Percentiles rank a stretch among this genome's conserved stretches.
Conservation (phyloP, 2,329 filamentous ascomycete genomes). For the Venturia carpophila region DNA sequence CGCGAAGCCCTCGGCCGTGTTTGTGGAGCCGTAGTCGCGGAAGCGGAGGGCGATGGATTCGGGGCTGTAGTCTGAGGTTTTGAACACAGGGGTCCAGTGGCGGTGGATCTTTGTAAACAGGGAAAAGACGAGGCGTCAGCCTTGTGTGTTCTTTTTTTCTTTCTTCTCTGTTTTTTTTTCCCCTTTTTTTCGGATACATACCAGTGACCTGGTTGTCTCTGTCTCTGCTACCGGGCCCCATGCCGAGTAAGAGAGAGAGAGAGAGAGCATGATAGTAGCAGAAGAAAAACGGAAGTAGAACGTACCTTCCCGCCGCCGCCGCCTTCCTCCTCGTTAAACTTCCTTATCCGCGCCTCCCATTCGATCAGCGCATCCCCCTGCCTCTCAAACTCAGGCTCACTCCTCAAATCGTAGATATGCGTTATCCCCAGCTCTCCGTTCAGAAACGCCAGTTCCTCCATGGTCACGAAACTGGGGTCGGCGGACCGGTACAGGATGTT, state of each 20-base stretch:
- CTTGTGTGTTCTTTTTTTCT: too few relatives aligned
- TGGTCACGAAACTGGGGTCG: slow-evolving; percentile 8
- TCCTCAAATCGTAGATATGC: slow-evolving; percentile 60
- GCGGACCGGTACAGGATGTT: slow-evolving; percentile 11
- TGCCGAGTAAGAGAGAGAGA: too few relatives aligned
- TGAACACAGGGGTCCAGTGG: slow-evolving; percentile 56
- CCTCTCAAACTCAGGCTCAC: slow-evolving; percentile 17
- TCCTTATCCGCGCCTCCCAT: slow-evolving; percentile 22
- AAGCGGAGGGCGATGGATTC: slow-evolving; percentile 56
- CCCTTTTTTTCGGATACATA: too few relatives aligned
- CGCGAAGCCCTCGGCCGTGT: slow-evolving; percentile 47
- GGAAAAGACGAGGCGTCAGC: too few relatives aligned
- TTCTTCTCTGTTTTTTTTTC: too few relatives aligned
- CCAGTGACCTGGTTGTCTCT: too few relatives aligned
- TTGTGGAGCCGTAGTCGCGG: slow-evolving; percentile 50
- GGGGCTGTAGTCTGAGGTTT: slow-evolving; percentile 52
- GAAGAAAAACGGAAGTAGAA: too few relatives aligned
- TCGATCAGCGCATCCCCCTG: slow-evolving; percentile 32
- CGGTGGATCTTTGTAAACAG: slow-evolving; percentile 11
- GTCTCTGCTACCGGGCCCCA: too few relatives aligned
- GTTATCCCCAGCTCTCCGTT: slow-evolving; percentile 48
- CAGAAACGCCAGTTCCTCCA: slow-evolving; percentile 8
- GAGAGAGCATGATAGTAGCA: too few relatives aligned
- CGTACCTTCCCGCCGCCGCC: slow-evolving; percentile 5
- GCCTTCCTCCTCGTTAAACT: background rate